Percentiles rank a stretch among this genome's conserved stretches.
phyloP scores from a whole-genome alignment of 1,284 basidiomycete species.

The Tilletia setariae region DNA sequence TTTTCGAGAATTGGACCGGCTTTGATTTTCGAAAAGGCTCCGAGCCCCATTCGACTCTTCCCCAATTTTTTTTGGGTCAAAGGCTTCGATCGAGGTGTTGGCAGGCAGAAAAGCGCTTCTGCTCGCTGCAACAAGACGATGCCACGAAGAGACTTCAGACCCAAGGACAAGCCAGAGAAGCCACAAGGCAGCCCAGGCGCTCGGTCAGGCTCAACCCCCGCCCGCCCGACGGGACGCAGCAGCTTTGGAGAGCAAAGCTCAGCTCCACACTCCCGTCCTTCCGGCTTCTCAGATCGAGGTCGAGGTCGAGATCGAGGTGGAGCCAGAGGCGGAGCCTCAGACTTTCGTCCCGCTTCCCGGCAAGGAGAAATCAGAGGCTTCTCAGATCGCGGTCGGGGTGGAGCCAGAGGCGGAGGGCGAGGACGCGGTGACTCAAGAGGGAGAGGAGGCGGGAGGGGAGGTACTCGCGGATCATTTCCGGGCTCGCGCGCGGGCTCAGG shows the following conservation, averaged over 20 bases:
- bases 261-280: not conserved
- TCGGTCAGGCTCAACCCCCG: not conserved
- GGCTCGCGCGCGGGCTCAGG: not conserved
- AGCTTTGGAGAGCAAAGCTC: not conserved
- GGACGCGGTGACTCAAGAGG: no score
- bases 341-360: no score
- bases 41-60: not conserved
- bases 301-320: no score
- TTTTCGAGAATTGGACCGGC: no score
- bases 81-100: not conserved
- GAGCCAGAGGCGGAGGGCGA: no score
- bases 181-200: not conserved
- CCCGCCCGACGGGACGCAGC: not conserved
- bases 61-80: not conserved
- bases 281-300: not conserved
- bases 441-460: no score
- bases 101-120: not conserved
- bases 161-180: conserved; percentile 17
- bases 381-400: not conserved
- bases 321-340: no score
- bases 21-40: not conserved
- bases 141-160: conserved; percentile 15
- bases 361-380: no score
- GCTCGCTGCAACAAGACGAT: not conserved
- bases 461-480: not conserved